Base-by-base conservation (phyloP, 2,329 filamentous ascomycete species). In the Phialocephala subalpina region DNA sequence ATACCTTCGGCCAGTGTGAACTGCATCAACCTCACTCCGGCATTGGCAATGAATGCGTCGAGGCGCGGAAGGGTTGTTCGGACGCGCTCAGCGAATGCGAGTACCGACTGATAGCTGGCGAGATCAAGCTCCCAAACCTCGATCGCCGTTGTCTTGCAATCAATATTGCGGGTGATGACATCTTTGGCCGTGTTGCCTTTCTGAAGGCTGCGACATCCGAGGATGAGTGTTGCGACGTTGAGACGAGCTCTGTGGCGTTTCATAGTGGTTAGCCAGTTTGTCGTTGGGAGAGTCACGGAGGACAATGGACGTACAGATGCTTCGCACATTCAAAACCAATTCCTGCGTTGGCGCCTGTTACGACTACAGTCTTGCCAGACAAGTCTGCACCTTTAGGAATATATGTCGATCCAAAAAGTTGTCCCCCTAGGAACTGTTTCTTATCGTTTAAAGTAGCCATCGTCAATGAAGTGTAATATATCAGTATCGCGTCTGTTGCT, bases 111-210 rank as follows among this genome's bases (percentile, higher is more conserved):
- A 68, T 82, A 83, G 40, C 76, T 80, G 25, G 68, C 69, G 73
- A 86, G 78, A 69, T 86, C 84, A 22, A 87, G 67, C 7, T 76
- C 53, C 83, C 83, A 86, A 18, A 85, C 82, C 49, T 84, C 58
- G 40, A 67, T 49, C 27, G 25, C 27, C 11, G 18, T 57, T 45
- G n/a, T 55, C 22, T 35, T 27, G 33, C 47, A 40, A 16, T 20
- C 56, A 29, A 20, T 60, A 9, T 22, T 25, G 11, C 20, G 9
- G 29, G 20, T 27, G 38, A 64, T 60, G 45, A 22, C 18, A 7
- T 40, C 33, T 36, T 47, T 60, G 11, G 62, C 62, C 18, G 45
- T 35, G 22, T 60, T 22, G 20, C 62, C 62, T 58, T 65, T 65
- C 18, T 45, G n/a, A 42, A 52, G 20, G 58, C 27, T 58, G 14